Conservation (phyloP, 108 stramenopile species). For the Cyclotella sp. region DNA sequence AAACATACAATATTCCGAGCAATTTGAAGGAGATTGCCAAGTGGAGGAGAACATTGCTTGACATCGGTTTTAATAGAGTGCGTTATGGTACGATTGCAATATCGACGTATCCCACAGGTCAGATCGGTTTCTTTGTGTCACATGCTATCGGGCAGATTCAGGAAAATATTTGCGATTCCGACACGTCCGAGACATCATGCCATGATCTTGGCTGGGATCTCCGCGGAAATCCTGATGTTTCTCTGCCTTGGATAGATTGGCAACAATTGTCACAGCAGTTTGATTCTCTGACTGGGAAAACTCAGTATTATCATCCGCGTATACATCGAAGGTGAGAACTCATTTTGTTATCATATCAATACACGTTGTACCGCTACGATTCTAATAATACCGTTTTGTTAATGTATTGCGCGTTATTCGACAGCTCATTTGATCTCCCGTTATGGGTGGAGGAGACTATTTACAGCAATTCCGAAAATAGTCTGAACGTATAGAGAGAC, state of each 20-base stretch:
- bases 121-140: constrained; percentile 81
- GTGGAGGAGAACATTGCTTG: constrained; percentile 61
- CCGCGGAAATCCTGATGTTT: constrained; percentile 13
- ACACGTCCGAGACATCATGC: neutral
- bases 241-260: constrained; percentile 27
- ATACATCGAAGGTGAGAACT: constrained; percentile 54
- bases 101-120: constrained; percentile 77
- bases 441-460: constrained; percentile 77
- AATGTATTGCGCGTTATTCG: neutral
- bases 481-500: neutral
- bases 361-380: neutral
- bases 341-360: neutral
- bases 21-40: constrained; percentile 64
- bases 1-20: constrained; percentile 81
- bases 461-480: constrained; percentile 35
- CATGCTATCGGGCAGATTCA: constrained; percentile 37
- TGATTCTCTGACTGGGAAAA: constrained; percentile 43
- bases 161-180: constrained; percentile 31
- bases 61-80: constrained; percentile 62
- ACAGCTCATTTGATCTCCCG: constrained; percentile 77
- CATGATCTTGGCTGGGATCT: constrained; percentile 10
- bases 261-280: constrained; percentile 46
- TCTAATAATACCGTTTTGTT: neutral
- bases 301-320: constrained; percentile 80
- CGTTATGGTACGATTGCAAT: constrained; percentile 78